A percentile compares a stretch with the other conserved stretches of the same genome.
Conservation (phyloP, 371 early-diverging fungal species). For the Umbelopsis sp. region DNA sequence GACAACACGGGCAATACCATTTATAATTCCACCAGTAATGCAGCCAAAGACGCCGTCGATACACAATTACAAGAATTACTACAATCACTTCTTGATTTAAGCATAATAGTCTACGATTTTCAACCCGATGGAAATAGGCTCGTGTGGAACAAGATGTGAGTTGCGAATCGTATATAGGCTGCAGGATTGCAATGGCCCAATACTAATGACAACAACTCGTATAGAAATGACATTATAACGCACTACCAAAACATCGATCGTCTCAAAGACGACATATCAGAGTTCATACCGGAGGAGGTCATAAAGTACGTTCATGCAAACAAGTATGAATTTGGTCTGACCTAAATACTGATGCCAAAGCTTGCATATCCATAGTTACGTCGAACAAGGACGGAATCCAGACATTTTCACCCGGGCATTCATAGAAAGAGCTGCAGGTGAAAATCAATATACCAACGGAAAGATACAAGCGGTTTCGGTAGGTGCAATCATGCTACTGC, state of each 20-base stretch:
- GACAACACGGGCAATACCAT: background rate
- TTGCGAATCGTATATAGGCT: background rate
- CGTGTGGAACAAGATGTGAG: constrained; percentile 70
- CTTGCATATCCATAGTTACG: constrained; percentile 38
- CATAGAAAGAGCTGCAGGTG: constrained; percentile 74
- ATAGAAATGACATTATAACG: constrained; percentile 64
- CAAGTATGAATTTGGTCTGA: background rate
- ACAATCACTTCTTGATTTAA: constrained; percentile 65
- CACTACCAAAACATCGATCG: constrained; percentile 62
- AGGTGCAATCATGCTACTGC: constrained; percentile 22
- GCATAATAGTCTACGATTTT: constrained; percentile 73
- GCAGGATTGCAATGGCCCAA: background rate
- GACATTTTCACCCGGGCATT: constrained; percentile 76
- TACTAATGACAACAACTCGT: background rate
- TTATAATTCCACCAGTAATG: background rate
- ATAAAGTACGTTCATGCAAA: constrained; percentile 48
- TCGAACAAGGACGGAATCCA: constrained; percentile 75
- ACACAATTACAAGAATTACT: constrained; percentile 61
- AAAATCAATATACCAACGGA: constrained; percentile 80
- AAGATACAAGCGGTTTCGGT: constrained; percentile 71
- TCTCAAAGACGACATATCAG: constrained; percentile 61
- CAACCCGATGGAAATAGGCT: constrained; percentile 67
- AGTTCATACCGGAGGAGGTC: constrained; percentile 72
- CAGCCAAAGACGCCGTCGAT: constrained; percentile 33
- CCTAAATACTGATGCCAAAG: too few relatives aligned